Evolutionary conservation across 371 early-diverging fungal species (phyloP).

Genomic region (Rhizopus arrhizus): DNA sequence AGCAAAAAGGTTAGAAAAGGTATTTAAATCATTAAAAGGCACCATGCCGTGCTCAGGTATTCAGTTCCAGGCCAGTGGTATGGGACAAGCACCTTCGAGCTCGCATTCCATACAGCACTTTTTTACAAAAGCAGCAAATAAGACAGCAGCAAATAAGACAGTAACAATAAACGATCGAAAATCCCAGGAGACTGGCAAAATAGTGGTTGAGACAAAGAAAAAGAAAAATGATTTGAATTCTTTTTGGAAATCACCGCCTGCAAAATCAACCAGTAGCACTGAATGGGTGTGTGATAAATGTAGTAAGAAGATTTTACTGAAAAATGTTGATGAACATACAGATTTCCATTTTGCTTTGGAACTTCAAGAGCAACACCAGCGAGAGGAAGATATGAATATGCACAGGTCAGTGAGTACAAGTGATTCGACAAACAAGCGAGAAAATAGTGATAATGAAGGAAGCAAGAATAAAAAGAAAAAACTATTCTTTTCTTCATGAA

Average conservation of each 20-base stretch:
- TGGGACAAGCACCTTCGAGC: slow-evolving; percentile 24
- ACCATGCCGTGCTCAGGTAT: slow-evolving; percentile 42
- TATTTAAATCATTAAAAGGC: slow-evolving; percentile 30
- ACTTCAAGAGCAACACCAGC: slow-evolving; percentile 25
- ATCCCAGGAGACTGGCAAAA: background rate
- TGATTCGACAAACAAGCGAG: background rate
- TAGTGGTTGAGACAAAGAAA: background rate
- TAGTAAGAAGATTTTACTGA: slow-evolving; percentile 23
- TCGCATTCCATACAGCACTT: slow-evolving; percentile 38
- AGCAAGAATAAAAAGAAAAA: too few relatives aligned
- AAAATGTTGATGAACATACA: slow-evolving; percentile 43
- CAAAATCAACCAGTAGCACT: background rate
- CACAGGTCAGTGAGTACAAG: background rate
- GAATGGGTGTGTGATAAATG: slow-evolving; percentile 43
- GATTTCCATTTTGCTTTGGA: slow-evolving; percentile 57
- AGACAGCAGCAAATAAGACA: slow-evolving; percentile 2
- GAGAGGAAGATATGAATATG: background rate
- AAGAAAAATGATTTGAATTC: background rate
- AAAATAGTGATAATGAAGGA: too few relatives aligned
- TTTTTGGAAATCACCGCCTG: background rate
- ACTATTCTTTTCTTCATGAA: too few relatives aligned
- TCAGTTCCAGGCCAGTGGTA: slow-evolving; percentile 36
- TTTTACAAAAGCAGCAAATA: slow-evolving; percentile 23
- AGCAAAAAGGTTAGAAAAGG: slow-evolving; percentile 16
- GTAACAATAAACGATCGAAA: background rate